phyloP scores from a whole-genome alignment of 2,329 filamentous ascomycete species.

The Trichoderma semiorbis region DNA sequence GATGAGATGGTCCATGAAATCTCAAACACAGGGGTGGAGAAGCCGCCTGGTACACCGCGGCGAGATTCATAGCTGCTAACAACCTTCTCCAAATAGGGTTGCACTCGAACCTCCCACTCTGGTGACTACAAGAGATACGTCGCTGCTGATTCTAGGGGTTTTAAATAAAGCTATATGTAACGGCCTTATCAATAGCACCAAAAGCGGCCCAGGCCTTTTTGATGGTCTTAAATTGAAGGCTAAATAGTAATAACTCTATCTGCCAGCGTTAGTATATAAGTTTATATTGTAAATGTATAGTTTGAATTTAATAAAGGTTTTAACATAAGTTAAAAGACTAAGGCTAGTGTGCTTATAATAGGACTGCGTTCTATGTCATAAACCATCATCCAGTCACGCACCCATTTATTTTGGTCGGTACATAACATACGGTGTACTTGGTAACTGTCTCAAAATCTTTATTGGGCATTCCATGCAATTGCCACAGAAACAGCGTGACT shows the following conservation, averaged over 20 bases:
- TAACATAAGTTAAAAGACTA: neutral
- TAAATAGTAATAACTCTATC: neutral
- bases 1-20: slow-evolving; percentile 9
- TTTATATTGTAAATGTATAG: neutral
- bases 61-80: neutral
- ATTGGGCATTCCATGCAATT: neutral
- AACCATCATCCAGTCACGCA: neutral
- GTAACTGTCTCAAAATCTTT: neutral
- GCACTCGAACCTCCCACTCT: slow-evolving; percentile 20
- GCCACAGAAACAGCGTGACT: neutral
- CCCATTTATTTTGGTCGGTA: neutral
- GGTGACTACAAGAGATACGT: slow-evolving; percentile 21
- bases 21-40: slow-evolving; percentile 19
- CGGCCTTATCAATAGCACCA: neutral
- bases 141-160: slow-evolving; percentile 20
- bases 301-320: neutral
- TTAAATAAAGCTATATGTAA: neutral
- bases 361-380: neutral
- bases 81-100: slow-evolving; percentile 20
- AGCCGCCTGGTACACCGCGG: slow-evolving; percentile 20
- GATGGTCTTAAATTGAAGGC: neutral
- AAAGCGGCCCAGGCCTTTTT: neutral
- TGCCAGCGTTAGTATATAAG: neutral
- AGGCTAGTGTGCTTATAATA: neutral
- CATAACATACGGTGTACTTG: neutral